Conservation (phyloP, 1,284 basidiomycete species). For the Ceratobasidium sp. region DNA sequence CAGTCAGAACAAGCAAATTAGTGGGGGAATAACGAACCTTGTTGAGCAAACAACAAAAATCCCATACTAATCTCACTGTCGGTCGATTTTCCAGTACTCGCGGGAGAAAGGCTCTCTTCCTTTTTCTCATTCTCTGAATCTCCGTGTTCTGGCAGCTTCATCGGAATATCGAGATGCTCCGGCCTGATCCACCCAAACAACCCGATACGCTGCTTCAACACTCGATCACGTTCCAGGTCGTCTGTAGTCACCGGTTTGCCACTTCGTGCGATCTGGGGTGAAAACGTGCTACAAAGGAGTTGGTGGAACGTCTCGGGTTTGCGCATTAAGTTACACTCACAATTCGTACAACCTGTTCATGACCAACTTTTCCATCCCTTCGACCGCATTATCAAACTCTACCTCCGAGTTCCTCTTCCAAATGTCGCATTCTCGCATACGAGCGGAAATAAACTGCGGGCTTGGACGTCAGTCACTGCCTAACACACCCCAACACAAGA, state of each 20-base stretch:
- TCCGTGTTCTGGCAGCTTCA: conserved; percentile 64
- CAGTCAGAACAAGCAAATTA: conserved; percentile 13
- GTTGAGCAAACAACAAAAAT: conserved; percentile 93
- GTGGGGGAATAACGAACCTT: conserved; percentile 65
- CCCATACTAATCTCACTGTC: conserved; percentile 66
- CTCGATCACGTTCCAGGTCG: conserved; percentile 93
- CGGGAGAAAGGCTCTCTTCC: conserved; percentile 17
- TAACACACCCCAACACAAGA: conserved; percentile 31
- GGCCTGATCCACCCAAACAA: conserved; percentile 93
- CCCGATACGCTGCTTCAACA: conserved; percentile 89
- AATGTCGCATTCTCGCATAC: conserved; percentile 86
- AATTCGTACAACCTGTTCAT: conserved; percentile 98
- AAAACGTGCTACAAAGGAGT: conserved; percentile 76
- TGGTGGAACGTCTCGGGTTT: conserved; percentile 22
- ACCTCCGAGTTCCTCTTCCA: conserved; percentile 80
- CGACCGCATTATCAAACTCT: conserved; percentile 97
- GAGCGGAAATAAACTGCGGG: conserved; percentile 81
- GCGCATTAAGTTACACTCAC: conserved; percentile 60
- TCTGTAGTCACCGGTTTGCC: conserved; percentile 88
- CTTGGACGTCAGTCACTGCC: conserved; percentile 19
- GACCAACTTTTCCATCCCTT: conserved; percentile 99
- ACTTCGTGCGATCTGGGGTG: conserved; percentile 74
- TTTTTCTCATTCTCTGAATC: conserved; percentile 5
- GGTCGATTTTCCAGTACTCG: conserved; percentile 46
- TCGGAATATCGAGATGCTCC: conserved; percentile 87